Conservation (phyloP, 73 alveolate species). For the Breviolum minutum region DNA sequence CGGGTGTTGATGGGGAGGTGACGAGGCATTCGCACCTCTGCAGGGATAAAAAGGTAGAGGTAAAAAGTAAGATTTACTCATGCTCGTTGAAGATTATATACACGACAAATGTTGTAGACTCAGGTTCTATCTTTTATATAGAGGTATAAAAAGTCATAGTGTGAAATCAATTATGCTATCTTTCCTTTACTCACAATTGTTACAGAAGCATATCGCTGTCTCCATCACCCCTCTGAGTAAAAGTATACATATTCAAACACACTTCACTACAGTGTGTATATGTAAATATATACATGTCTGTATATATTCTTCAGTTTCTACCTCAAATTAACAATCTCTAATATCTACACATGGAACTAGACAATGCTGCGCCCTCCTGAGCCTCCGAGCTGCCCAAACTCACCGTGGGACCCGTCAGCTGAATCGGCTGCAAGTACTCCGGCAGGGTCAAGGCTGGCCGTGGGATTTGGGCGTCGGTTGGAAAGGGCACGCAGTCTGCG, state of each 20-base stretch:
- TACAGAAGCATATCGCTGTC: no score
- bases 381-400: constrained; percentile 54
- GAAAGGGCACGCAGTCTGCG: no score
- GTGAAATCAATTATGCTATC: no score
- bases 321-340: background rate
- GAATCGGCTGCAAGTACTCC: constrained; percentile 58
- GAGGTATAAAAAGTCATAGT: no score
- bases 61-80: no score
- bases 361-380: no score
- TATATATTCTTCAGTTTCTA: background rate
- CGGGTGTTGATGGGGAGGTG: constrained; percentile 90
- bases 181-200: no score
- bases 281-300: background rate
- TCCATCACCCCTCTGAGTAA: background rate
- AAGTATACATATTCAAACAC: background rate
- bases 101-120: no score
- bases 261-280: background rate
- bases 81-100: no score
- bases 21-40: constrained; percentile 77
- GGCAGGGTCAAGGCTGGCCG: constrained; percentile 55
- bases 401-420: constrained; percentile 75
- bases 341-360: background rate
- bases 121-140: no score
- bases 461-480: background rate
- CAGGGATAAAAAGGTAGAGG: background rate